Percentiles rank a stretch among this genome's conserved stretches.
Evolutionary conservation across 108 stramenopile genomes (phyloP).

Genomic region (Aurantiochytrium sp.): DNA sequence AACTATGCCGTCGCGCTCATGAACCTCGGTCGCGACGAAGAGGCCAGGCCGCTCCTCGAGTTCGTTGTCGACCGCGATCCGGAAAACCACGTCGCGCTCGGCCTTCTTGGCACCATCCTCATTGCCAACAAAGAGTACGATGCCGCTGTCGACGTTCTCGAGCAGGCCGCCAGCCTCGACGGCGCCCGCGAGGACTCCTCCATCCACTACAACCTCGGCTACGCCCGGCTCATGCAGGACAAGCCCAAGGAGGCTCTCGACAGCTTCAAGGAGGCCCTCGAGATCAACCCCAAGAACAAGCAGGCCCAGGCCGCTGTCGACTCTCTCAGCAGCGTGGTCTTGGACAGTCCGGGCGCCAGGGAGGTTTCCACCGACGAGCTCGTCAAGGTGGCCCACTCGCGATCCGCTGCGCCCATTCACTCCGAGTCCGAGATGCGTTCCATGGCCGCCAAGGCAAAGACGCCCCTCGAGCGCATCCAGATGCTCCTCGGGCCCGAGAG

Average conservation of each 20-base stretch:
- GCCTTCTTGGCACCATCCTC: background rate
- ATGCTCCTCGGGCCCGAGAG: background rate
- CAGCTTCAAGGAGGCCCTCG: background rate
- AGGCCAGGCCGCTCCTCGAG: background rate
- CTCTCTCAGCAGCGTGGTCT: background rate
- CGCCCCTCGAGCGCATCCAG: background rate
- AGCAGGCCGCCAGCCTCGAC: background rate
- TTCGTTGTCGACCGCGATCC: background rate
- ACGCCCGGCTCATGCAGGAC: constrained; percentile 18
- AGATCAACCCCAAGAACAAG: background rate
- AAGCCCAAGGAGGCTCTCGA: constrained; percentile 9
- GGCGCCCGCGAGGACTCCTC: background rate
- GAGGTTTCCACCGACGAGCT: background rate
- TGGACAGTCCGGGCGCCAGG: background rate
- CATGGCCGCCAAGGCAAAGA: background rate
- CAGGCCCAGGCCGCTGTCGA: background rate
- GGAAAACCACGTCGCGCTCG: constrained; percentile 11
- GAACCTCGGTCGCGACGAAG: background rate
- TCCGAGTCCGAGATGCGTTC: background rate
- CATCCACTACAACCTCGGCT: constrained; percentile 13
- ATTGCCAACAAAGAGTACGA: background rate
- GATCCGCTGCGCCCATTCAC: background rate
- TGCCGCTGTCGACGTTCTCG: background rate
- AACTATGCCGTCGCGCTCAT: constrained; percentile 6
- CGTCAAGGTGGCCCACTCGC: background rate